Conservation (phyloP, 164 flowering plant species). For the Chimonanthus salicifolius region DNA sequence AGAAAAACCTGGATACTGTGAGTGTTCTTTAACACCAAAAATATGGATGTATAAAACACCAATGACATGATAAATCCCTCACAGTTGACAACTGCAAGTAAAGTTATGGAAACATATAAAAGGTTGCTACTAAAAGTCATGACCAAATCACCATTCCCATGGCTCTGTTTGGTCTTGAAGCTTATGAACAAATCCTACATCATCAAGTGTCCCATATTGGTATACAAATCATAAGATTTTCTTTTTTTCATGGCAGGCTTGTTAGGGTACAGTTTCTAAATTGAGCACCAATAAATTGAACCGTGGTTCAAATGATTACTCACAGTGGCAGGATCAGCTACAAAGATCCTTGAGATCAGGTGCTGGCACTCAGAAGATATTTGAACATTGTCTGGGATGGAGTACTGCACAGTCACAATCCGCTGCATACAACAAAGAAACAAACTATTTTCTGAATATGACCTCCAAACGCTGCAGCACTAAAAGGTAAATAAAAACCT, state of each 20-base stretch:
- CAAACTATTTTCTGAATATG: not conserved
- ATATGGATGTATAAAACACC: not conserved
- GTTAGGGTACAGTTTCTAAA: not conserved
- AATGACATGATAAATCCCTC: not conserved
- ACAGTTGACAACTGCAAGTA: not conserved
- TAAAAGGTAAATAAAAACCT: slow-evolving; percentile 23
- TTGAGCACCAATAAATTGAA: not conserved
- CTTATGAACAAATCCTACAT: not conserved
- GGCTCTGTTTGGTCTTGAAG: not conserved
- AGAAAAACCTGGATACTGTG: not conserved
- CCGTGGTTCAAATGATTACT: slow-evolving; percentile 7
- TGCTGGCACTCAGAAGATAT: slow-evolving; percentile 77
- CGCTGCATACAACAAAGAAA: slow-evolving; percentile 47
- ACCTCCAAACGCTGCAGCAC: not conserved
- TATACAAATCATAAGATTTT: not conserved
- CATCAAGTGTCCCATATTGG: not conserved
- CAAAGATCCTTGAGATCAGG: slow-evolving; percentile 86
- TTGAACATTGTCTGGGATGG: slow-evolving; percentile 79
- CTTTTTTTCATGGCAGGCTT: not conserved
- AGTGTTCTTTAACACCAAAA: not conserved
- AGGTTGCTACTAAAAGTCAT: not conserved
- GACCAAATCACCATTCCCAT: not conserved
- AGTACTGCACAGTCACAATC: slow-evolving; percentile 70
- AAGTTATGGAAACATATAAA: not conserved
- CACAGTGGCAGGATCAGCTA: slow-evolving; percentile 75